Conservation (phyloP, 192 early-diverging fungal genomes). For the Helicostylum pulchrum region DNA sequence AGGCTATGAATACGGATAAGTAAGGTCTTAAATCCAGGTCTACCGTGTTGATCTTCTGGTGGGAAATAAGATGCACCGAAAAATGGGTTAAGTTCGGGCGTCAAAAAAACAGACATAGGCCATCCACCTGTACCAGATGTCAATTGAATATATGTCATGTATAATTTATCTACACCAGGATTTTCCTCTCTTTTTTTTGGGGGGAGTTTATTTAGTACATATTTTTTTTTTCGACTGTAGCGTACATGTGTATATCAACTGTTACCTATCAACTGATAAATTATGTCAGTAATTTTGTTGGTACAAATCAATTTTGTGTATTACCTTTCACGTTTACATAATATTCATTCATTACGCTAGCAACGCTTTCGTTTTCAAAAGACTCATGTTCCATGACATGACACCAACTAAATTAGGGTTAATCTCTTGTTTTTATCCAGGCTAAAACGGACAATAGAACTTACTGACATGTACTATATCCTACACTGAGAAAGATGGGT, state of each 20-base stretch:
- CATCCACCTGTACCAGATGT: constrained; percentile 63
- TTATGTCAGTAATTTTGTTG: not conserved
- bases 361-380: constrained; percentile 55
- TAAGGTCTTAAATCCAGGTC: constrained; percentile 39
- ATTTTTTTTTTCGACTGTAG: too few relatives aligned
- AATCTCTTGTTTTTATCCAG: not conserved
- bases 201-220: not conserved
- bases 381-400: constrained; percentile 70
- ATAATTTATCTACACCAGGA: constrained; percentile 62
- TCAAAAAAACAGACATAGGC: constrained; percentile 66
- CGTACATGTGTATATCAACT: not conserved
- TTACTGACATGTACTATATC: constrained; percentile 65
- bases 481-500: constrained; percentile 61
- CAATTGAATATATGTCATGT: constrained; percentile 63
- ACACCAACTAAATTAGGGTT: constrained; percentile 41
- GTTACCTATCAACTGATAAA: constrained; percentile 30
- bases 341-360: constrained; percentile 55
- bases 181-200: constrained; percentile 47
- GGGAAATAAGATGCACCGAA: constrained; percentile 49
- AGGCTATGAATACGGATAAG: constrained; percentile 29
- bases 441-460: constrained; percentile 7
- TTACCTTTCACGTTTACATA: constrained; percentile 62
- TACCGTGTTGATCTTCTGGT: constrained; percentile 36
- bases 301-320: not conserved
- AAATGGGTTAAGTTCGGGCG: constrained; percentile 46